These are phyloP conservation scores for Neofusicoccum umdonicola DNA, from an alignment of 2,329 filamentous ascomycete genomes.

Conservation along the genomic window DNA sequence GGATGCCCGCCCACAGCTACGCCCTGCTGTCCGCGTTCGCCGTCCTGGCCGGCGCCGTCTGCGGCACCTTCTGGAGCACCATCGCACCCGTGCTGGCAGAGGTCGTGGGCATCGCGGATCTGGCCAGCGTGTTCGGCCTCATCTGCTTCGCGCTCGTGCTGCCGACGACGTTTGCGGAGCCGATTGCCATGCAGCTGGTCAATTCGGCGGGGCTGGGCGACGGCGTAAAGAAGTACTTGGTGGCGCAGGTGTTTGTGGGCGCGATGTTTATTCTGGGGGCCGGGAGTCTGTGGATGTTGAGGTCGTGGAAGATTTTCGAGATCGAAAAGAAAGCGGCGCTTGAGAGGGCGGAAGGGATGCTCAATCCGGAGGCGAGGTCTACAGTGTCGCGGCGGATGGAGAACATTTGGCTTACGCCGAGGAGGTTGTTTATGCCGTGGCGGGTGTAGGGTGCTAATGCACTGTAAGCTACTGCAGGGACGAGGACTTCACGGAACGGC, in stretches of 20 bases:
- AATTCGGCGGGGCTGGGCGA: slow-evolving; percentile 18
- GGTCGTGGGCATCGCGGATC: slow-evolving; percentile 25
- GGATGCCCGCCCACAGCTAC: slow-evolving; percentile 46
- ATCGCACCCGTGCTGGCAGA: slow-evolving; percentile 27
- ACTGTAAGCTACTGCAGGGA: no score
- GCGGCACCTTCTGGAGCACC: slow-evolving; percentile 48
- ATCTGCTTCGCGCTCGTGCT: slow-evolving; percentile 25
- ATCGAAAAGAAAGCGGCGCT: background rate
- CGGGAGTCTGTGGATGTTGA: background rate
- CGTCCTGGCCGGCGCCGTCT: slow-evolving; percentile 42
- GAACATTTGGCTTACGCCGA: background rate
- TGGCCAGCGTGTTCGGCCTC: slow-evolving; percentile 26
- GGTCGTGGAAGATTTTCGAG: slow-evolving; percentile 16
- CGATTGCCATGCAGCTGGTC: slow-evolving; percentile 26
- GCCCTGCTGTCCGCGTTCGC: slow-evolving; percentile 45
- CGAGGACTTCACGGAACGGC: no score
- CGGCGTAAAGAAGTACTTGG: background rate
- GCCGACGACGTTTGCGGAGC: slow-evolving; percentile 27
- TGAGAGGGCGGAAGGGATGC: slow-evolving; percentile 17
- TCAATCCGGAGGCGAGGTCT: background rate
- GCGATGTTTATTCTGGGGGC: slow-evolving; percentile 6
- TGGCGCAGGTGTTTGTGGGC: slow-evolving; percentile 9
- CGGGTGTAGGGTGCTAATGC: background rate
- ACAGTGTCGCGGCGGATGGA: background rate
- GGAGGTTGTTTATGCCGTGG: background rate